phyloP scores from a whole-genome alignment of 257 asterid genomes.

The Lycium ferocissimum region DNA sequence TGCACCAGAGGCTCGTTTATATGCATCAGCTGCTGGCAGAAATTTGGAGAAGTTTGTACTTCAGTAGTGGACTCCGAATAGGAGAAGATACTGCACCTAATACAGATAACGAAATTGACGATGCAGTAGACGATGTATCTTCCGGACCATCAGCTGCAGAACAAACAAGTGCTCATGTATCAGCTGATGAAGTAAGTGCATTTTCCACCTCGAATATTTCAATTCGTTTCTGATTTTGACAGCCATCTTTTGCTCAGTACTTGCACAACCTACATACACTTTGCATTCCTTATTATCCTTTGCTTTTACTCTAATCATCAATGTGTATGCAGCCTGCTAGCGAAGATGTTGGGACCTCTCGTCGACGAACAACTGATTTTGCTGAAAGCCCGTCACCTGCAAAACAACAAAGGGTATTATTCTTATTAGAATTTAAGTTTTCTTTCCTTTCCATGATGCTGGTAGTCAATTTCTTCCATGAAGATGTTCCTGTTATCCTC shows the following conservation, averaged over 20 bases:
- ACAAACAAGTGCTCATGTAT: too few species aligned
- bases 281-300: too few species aligned
- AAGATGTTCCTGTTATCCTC: background rate
- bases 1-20: too few species aligned
- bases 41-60: too few species aligned
- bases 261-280: too few species aligned
- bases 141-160: too few species aligned
- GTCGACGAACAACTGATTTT: background rate
- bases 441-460: background rate
- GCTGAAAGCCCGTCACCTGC: background rate
- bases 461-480: background rate
- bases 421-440: background rate
- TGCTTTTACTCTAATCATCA: background rate
- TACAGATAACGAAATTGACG: too few species aligned
- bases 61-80: too few species aligned
- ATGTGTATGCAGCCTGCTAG: background rate
- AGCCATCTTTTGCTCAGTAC: background rate
- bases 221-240: background rate
- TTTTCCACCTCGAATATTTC: background rate
- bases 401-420: background rate
- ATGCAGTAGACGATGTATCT: too few species aligned
- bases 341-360: background rate
- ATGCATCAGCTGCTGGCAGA: too few species aligned
- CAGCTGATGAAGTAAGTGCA: too few species aligned
- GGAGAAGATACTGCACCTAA: too few species aligned